phyloP scores from a whole-genome alignment of 352 stramenopile genomes.

The Pythium aristosporum region DNA sequence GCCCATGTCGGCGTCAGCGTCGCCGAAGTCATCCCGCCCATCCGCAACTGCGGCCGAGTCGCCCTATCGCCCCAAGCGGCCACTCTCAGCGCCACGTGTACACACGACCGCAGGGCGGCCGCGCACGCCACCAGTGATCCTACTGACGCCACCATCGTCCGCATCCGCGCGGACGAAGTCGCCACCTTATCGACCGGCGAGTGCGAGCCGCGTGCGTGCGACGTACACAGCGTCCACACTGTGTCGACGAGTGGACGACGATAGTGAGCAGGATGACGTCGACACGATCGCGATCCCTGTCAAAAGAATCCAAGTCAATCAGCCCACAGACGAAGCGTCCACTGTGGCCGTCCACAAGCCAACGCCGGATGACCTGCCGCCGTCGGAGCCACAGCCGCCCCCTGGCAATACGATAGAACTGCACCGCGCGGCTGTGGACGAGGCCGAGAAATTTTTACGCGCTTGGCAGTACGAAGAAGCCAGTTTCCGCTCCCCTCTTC shows the following conservation, averaged over 20 bases:
- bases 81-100: constrained; percentile 23
- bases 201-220: constrained; percentile 35
- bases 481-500: constrained; percentile 51
- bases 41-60: background rate
- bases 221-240: constrained; percentile 13
- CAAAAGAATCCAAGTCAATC: background rate
- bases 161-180: constrained; percentile 19
- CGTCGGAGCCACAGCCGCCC: background rate
- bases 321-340: background rate
- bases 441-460: constrained; percentile 53
- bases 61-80: constrained; percentile 15
- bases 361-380: background rate
- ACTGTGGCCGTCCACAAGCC: background rate
- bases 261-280: constrained; percentile 26
- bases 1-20: constrained; percentile 5
- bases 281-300: constrained; percentile 23
- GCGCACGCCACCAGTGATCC: background rate
- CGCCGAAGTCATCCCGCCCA: background rate
- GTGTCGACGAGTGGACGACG: constrained; percentile 7
- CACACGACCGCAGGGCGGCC: constrained; percentile 1
- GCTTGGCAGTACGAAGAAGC: constrained; percentile 48
- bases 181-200: constrained; percentile 28
- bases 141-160: constrained; percentile 18
- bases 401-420: background rate
- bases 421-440: constrained; percentile 8